Evolutionary conservation across 73 alveolate genomes (phyloP), one percentile per base, ranked within the genome.

Genomic region (Uronychia binucleata): DNA sequence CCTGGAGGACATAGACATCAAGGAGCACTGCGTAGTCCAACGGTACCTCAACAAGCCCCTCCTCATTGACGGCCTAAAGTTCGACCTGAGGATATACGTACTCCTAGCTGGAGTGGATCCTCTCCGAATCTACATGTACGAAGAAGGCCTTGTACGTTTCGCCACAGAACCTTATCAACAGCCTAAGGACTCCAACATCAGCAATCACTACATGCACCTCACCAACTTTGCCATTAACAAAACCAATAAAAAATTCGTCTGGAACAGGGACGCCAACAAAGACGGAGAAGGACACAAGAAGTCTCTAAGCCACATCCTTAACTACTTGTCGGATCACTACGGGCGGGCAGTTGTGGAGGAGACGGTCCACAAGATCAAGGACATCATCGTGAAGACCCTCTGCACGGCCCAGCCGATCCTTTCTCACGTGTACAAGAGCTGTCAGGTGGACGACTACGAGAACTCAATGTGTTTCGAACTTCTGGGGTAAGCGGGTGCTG

Each of bases 81-180:
- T 88, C 86, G 97, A 92, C 85, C 86, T 92, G 78, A 88, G 97
- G 85, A 79, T 92, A 59, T 92, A 92, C 84, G 92, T 83, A 31
- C 77, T 92, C 78, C 86, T 92, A 57, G 82, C 88, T 0, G 83
- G 92, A 67, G 82, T 83, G 75, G 79, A 90, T n/a, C 97, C 97
- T 77, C 76, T 92, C 57, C 84, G 80, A 88, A 86, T 84, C 33
- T 92, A 88, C 85, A 34, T 92, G 85, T 89, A 87, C 79, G 82
- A 88, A 78, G 92, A 92, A 82, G 97, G 97, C 57, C 79, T 92
- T 77, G 97, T 89, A 25, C 88, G 97, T 67, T 92, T 92, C 81
- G 94, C 95, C 1, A 92, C 97, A 0, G 95, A 88, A 58, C 81
- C 88, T 74, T 92, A 92, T 81, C 74, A 89, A 77, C 82, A 88